Evolutionary conservation across 495 filamentous ascomycete species (phyloP).

Genomic region (Ramalina intermedia): DNA sequence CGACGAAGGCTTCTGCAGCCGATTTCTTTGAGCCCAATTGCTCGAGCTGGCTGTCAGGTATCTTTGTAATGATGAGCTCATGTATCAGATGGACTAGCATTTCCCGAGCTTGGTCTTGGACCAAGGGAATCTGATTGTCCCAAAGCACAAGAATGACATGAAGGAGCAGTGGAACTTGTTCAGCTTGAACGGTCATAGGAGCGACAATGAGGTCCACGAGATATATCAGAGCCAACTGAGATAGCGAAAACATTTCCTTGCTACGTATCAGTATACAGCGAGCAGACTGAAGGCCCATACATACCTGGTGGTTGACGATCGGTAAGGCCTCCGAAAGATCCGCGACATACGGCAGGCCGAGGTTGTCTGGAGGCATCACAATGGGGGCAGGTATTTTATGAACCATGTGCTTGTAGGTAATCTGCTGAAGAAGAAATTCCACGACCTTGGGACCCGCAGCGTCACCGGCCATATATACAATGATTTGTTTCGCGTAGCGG

Average conservation of each 20-base stretch:
- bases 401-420: constrained; percentile 82
- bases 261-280: not conserved
- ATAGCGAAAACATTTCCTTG: constrained; percentile 50
- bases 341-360: constrained; percentile 72
- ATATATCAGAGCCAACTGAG: constrained; percentile 84
- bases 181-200: constrained; percentile 59
- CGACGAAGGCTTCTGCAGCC: constrained; percentile 75
- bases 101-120: constrained; percentile 91
- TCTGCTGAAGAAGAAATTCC: constrained; percentile 81
- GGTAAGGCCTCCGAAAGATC: constrained; percentile 69
- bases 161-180: constrained; percentile 69
- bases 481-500: constrained; percentile 91
- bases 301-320: constrained; percentile 71
- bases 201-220: constrained; percentile 94
- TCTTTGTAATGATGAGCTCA: constrained; percentile 81
- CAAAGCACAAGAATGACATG: constrained; percentile 89
- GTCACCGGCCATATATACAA: constrained; percentile 87
- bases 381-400: constrained; percentile 63
- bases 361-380: constrained; percentile 58
- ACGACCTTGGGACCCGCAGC: constrained; percentile 84
- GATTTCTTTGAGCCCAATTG: constrained; percentile 49
- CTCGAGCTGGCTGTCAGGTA: constrained; percentile 46
- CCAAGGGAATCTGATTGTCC: constrained; percentile 91
- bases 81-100: constrained; percentile 98
- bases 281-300: not conserved